A percentile compares a stretch with the other conserved stretches of the same genome.
phyloP scores from a whole-genome alignment of 495 filamentous ascomycete genomes.

The Aspergillus bridgeri region DNA sequence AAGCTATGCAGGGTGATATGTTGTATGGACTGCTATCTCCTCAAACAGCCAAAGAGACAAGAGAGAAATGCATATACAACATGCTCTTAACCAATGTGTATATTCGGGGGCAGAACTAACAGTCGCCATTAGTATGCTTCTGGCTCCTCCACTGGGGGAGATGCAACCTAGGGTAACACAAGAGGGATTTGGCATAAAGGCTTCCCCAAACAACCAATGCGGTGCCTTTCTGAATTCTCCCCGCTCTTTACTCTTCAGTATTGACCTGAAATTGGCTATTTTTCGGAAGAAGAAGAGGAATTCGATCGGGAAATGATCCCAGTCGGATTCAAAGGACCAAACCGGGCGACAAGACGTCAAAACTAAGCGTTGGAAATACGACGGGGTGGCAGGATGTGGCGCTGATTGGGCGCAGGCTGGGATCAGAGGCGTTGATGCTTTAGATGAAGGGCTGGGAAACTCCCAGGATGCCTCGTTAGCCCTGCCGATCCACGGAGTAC shows the following conservation, averaged over 20 bases:
- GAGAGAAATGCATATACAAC: no score
- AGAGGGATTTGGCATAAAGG: neutral
- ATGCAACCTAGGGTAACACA: neutral
- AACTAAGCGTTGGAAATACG: conserved; percentile 6
- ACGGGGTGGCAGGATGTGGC: conserved; percentile 14
- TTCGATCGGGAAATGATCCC: neutral
- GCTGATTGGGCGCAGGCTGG: conserved; percentile 18
- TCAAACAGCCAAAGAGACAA: no score
- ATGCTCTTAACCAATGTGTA: neutral
- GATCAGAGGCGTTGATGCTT: conserved; percentile 17
- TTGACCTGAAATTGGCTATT: no score
- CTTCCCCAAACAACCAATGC: neutral
- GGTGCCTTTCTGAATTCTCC: neutral
- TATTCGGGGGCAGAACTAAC: neutral
- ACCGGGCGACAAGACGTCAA: conserved; percentile 1
- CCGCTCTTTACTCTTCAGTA: neutral
- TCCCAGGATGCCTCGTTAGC: conserved; percentile 16
- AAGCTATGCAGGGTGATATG: neutral
- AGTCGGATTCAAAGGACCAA: neutral
- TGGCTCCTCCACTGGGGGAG: neutral
- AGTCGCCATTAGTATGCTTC: neutral
- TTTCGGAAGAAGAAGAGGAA: neutral
- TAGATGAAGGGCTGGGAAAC: conserved; percentile 21
- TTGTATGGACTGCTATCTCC: neutral
- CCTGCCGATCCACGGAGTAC: conserved; percentile 21